Evolutionary conservation across 352 stramenopile species (phyloP).

Genomic region (Peronospora tabacina): DNA sequence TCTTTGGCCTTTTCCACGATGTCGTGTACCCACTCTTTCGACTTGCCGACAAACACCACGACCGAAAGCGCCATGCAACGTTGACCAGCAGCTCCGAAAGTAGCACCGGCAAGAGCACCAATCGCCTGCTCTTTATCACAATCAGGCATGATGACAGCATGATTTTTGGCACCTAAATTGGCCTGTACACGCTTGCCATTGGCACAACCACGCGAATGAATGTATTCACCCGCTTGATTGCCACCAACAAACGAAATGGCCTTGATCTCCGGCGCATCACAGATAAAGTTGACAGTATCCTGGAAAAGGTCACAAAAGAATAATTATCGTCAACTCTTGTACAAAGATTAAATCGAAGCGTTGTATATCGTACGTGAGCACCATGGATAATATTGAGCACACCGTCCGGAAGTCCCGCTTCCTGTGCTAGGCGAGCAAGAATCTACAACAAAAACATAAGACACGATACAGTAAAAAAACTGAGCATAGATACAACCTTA

Average conservation of each 20-base stretch:
- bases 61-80: conserved; percentile 96
- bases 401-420: conserved; percentile 90
- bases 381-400: conserved; percentile 94
- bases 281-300: conserved; percentile 93
- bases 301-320: conserved; percentile 18
- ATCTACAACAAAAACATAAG: conserved; percentile 36
- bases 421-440: conserved; percentile 86
- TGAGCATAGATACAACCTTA: neutral
- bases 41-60: conserved; percentile 93
- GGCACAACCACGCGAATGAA: conserved; percentile 79
- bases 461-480: conserved; percentile 2
- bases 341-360: neutral
- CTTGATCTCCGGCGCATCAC: conserved; percentile 89
- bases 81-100: conserved; percentile 95
- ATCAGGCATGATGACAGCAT: conserved; percentile 94
- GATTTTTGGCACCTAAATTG: conserved; percentile 98
- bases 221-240: conserved; percentile 91
- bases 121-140: conserved; percentile 87
- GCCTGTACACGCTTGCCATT: conserved; percentile 93
- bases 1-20: conserved; percentile 86
- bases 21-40: conserved; percentile 89
- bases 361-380: conserved; percentile 40
- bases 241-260: conserved; percentile 96
- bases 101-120: conserved; percentile 84
- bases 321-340: neutral